Evolutionary conservation across 768 basidiomycete species (phyloP), one percentile per base, ranked within the genome.

Genomic region (Trametes coccinea): DNA sequence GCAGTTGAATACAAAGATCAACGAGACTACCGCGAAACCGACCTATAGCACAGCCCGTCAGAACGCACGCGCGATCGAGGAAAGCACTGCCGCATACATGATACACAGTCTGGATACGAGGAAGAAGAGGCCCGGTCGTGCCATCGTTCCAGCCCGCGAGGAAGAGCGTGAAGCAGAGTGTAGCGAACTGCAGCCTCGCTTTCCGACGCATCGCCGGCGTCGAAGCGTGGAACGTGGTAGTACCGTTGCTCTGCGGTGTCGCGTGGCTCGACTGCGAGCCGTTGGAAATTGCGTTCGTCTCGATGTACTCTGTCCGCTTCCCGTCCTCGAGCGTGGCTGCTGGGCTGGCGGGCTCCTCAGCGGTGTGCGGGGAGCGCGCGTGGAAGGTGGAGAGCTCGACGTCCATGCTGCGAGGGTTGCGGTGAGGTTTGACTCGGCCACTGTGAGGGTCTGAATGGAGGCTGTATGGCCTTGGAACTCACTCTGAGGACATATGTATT

Each of bases 131-230:
- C 1, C 92, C 92, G 13, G 84, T 83, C 0, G 85, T 81, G 11
- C 85, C 87, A 71, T 92, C 91, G 67, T 88, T 90, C 90, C 90
- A 93, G 14, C 92, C 92, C 14, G 80, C 80, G 3, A 90, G 73
- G 61, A 87, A 86, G 49, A 88, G 53, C 10, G 78, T 74, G 74
- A 77, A 84, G 64, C 85, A 89, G 39, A 86, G 73, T 0, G 85
- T 71, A 16, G 73, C 65, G 59, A 87, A 82, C 61, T 89, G 87
- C 30, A 86, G 71, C 41, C 59, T 47, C 2, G 65, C 68, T 14
- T 58, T 50, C 8, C 49, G 62, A 31, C 54, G 53, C 49, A 50
- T 51, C 27, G 55, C 54, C 49, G 66, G 61, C 43, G 64, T 45
- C 40, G 47, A 40, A 10, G 58, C 61, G 51, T 59, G 48, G 44